phyloP scores from a whole-genome alignment of 2,329 filamentous ascomycete species.

The Hymenoscyphus fraxineus region DNA sequence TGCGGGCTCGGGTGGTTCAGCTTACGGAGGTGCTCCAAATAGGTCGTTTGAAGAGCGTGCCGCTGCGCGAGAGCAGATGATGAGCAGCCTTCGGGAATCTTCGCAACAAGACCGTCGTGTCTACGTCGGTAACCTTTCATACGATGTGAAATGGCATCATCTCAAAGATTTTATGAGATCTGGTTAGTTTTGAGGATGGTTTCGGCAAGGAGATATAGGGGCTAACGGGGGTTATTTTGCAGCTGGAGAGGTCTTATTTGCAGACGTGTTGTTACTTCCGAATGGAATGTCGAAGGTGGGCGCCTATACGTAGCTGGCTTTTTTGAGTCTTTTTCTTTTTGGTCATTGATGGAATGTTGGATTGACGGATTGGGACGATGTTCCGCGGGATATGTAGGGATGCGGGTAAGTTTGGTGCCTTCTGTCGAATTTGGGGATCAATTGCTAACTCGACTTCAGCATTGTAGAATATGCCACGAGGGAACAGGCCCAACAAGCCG shows the following conservation, averaged over 20 bases:
- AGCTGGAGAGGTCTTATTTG: slow-evolving; percentile 99
- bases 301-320: slow-evolving; percentile 85
- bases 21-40: slow-evolving; percentile 63
- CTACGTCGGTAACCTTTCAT: slow-evolving; percentile 98
- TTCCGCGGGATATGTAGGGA: slow-evolving; percentile 92
- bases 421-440: neutral
- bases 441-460: slow-evolving; percentile 46
- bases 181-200: slow-evolving; percentile 59
- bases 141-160: slow-evolving; percentile 99
- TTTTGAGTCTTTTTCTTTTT: slow-evolving; percentile 55
- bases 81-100: slow-evolving; percentile 87
- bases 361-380: slow-evolving; percentile 98
- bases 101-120: slow-evolving; percentile 98
- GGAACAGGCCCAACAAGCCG: slow-evolving; percentile 97
- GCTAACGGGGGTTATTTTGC: slow-evolving; percentile 37
- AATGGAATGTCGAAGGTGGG: slow-evolving; percentile 99
- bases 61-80: slow-evolving; percentile 88
- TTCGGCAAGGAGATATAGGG: slow-evolving; percentile 35
- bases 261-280: slow-evolving; percentile 97
- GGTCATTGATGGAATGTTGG: slow-evolving; percentile 82
- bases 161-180: slow-evolving; percentile 99
- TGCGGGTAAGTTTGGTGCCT: slow-evolving; percentile 76
- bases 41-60: slow-evolving; percentile 81
- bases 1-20: slow-evolving; percentile 64
- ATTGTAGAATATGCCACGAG: slow-evolving; percentile 99